phyloP scores from a whole-genome alignment of 352 stramenopile species.

The Thalassiosira livingstoniorum region DNA sequence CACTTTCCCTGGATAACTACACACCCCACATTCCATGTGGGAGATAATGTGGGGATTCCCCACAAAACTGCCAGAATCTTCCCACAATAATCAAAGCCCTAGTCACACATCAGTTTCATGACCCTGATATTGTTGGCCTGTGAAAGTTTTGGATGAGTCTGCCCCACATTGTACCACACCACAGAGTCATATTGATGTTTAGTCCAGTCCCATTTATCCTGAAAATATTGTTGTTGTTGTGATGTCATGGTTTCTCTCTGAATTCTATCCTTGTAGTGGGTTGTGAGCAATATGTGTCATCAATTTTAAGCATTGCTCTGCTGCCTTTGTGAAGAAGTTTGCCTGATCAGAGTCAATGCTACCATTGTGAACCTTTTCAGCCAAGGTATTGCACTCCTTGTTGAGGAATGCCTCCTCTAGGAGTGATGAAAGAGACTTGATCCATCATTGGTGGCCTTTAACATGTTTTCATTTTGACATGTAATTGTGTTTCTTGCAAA shows the following conservation, averaged over 20 bases:
- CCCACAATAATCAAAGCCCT: no score
- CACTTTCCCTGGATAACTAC: no score
- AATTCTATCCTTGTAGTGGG: background rate
- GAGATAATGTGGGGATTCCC: no score
- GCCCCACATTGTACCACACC: background rate
- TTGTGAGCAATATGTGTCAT: background rate
- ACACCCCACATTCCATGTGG: no score
- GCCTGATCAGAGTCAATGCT: background rate
- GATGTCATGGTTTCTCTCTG: no score
- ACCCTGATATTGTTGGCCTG: background rate
- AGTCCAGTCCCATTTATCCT: background rate
- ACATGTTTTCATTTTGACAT: background rate
- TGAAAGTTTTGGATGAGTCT: background rate
- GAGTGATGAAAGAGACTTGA: background rate
- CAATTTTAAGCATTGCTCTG: background rate
- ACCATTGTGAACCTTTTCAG: background rate
- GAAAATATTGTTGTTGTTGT: no score
- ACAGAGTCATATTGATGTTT: background rate
- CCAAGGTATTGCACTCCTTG: background rate
- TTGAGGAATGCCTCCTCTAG: background rate
- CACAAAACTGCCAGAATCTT: no score
- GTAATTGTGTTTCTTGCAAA: background rate
- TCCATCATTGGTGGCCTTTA: background rate
- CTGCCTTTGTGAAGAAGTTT: background rate
- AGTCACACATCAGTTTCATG: background rate